Conservation (phyloP, 2,329 filamentous ascomycete genomes). For the Thielaviopsis euricoi region DNA sequence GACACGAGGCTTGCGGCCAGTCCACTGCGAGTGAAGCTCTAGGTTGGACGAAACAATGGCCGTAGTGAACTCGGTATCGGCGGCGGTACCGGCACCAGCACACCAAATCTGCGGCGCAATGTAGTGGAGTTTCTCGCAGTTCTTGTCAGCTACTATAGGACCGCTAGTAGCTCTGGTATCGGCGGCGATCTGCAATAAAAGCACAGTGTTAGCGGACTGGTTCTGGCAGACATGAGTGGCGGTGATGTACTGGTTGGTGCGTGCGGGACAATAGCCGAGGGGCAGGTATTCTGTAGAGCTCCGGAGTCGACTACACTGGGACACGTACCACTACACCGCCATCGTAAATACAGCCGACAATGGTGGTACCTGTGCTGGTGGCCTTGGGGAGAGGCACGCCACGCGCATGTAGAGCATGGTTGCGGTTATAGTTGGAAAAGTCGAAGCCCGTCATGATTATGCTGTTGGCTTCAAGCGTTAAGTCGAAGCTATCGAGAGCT, state of each 20-base stretch:
- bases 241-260: not conserved
- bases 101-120: slow-evolving; percentile 99
- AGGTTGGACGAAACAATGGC: slow-evolving; percentile 97
- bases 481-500: slow-evolving; percentile 14
- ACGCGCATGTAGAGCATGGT: slow-evolving; percentile 83
- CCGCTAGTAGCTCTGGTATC: slow-evolving; percentile 95
- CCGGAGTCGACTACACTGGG: not conserved
- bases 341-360: slow-evolving; percentile 93
- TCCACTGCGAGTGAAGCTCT: slow-evolving; percentile 91
- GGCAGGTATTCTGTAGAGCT: not conserved
- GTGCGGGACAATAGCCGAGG: not conserved
- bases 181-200: slow-evolving; percentile 62
- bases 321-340: slow-evolving; percentile 76
- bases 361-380: slow-evolving; percentile 96
- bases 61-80: slow-evolving; percentile 98
- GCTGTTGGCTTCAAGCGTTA: not conserved
- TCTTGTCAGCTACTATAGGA: slow-evolving; percentile 99
- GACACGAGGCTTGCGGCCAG: slow-evolving; percentile 88
- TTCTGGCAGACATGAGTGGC: not conserved
- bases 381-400: slow-evolving; percentile 93
- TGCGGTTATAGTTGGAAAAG: slow-evolving; percentile 99
- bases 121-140: slow-evolving; percentile 99
- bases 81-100: slow-evolving; percentile 90
- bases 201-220: not conserved
- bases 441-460: slow-evolving; percentile 83